Percentiles rank a stretch among this genome's conserved stretches.
Conservation (phyloP, 1,284 basidiomycete genomes). For the Cutaneotrichosporon sp. region DNA sequence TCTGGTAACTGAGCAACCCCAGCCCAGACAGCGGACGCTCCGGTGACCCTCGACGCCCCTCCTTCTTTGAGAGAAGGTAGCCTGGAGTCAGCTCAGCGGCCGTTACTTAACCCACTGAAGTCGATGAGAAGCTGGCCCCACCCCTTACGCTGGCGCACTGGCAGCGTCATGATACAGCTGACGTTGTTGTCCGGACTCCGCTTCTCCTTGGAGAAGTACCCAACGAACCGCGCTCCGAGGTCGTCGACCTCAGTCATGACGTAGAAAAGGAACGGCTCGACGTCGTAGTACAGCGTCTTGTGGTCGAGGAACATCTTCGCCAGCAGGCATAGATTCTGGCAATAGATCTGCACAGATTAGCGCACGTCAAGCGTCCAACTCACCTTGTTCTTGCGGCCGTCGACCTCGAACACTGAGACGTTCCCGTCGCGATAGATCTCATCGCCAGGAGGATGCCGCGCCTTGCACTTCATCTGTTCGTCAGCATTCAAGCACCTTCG, state of each 20-base stretch:
- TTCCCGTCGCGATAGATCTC: slow-evolving; percentile 92
- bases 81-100: slow-evolving; percentile 58
- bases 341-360: slow-evolving; percentile 69
- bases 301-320: slow-evolving; percentile 99
- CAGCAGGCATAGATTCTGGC: slow-evolving; percentile 96
- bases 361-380: neutral
- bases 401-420: slow-evolving; percentile 95
- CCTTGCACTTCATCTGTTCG: slow-evolving; percentile 85
- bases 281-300: slow-evolving; percentile 99
- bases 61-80: slow-evolving; percentile 94
- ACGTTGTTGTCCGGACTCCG: slow-evolving; percentile 93
- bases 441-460: slow-evolving; percentile 92
- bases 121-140: slow-evolving; percentile 95
- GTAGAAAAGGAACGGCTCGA: slow-evolving; percentile 99
- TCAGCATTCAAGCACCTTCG: neutral
- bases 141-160: slow-evolving; percentile 87
- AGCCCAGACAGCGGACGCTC: slow-evolving; percentile 89
- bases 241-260: slow-evolving; percentile 93
- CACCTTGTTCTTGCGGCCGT: slow-evolving; percentile 89
- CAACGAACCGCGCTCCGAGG: slow-evolving; percentile 87
- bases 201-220: slow-evolving; percentile 99
- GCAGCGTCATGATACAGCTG: slow-evolving; percentile 99
- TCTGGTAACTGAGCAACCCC: slow-evolving; percentile 86
- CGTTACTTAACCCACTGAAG: slow-evolving; percentile 71
- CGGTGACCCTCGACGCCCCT: slow-evolving; percentile 79